phyloP scores from a whole-genome alignment of 768 basidiomycete species.

The Tricholoma hemisulphureum region DNA sequence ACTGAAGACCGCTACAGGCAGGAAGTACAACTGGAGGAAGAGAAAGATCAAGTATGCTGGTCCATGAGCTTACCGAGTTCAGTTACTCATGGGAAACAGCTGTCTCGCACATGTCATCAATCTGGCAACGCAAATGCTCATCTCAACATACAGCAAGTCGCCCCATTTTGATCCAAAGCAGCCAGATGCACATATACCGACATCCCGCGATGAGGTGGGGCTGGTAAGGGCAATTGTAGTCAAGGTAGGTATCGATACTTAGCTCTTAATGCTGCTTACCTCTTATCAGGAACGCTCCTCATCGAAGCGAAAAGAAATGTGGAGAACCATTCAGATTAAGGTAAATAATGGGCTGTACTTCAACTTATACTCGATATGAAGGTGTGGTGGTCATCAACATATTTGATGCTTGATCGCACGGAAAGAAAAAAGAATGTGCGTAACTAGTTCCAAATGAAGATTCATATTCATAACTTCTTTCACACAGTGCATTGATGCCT shows the following conservation, averaged over 20 bases:
- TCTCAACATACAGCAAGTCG: too few species aligned
- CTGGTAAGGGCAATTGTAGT: too few species aligned
- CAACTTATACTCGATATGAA: constrained; percentile 33
- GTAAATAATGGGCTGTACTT: neutral
- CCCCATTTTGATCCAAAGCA: constrained; percentile 11
- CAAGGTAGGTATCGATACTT: neutral
- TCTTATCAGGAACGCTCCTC: constrained; percentile 28
- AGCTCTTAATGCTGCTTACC: constrained; percentile 5
- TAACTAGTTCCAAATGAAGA: neutral
- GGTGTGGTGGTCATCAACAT: constrained; percentile 31
- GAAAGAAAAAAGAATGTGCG: neutral
- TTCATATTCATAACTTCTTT: neutral
- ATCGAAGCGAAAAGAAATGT: constrained; percentile 20
- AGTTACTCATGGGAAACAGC: constrained; percentile 9
- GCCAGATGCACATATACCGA: neutral
- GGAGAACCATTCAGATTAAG: constrained; percentile 13
- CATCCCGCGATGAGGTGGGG: too few species aligned
- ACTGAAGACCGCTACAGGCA: neutral
- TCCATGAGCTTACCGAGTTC: neutral
- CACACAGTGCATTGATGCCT: constrained; percentile 21
- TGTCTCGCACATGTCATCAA: constrained; percentile 27
- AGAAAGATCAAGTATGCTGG: neutral
- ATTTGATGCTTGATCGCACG: constrained; percentile 25
- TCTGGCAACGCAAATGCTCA: constrained; percentile 28
- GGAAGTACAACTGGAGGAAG: neutral